Conservation (phyloP, 23 red algal species). For the Chondrus crispus region DNA sequence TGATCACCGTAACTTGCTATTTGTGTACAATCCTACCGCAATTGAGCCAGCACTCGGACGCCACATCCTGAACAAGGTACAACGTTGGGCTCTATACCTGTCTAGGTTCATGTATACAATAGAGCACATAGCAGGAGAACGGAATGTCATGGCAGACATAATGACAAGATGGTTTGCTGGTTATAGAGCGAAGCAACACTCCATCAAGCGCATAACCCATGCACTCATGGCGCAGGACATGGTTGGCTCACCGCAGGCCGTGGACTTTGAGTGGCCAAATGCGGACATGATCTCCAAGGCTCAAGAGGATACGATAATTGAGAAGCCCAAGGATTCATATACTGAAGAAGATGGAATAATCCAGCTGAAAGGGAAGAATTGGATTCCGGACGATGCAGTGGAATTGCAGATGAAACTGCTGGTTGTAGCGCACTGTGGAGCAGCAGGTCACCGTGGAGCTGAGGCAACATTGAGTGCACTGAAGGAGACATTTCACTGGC, state of each 20-base stretch:
- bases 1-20: constrained; percentile 22
- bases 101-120: constrained; percentile 19
- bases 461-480: neutral
- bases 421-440: constrained; percentile 6
- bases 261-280: neutral
- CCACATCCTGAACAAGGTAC: constrained; percentile 20
- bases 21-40: neutral
- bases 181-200: neutral
- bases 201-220: neutral
- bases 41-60: neutral
- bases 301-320: neutral
- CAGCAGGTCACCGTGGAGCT: constrained; percentile 1
- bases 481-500: neutral
- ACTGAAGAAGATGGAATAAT: neutral
- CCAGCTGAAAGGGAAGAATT: neutral
- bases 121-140: neutral
- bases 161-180: constrained; percentile 22
- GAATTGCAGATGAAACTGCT: neutral
- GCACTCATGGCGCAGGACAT: neutral
- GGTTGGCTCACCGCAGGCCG: neutral
- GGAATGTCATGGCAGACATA: constrained; percentile 40
- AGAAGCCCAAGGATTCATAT: neutral
- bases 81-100: constrained; percentile 36
- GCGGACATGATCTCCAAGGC: neutral
- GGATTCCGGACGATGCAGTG: neutral